A percentile compares a stretch with the other conserved stretches of the same genome.
These are phyloP conservation scores for Lactarius tabidus DNA, from an alignment of 768 basidiomycete species.

Conservation along the genomic window DNA sequence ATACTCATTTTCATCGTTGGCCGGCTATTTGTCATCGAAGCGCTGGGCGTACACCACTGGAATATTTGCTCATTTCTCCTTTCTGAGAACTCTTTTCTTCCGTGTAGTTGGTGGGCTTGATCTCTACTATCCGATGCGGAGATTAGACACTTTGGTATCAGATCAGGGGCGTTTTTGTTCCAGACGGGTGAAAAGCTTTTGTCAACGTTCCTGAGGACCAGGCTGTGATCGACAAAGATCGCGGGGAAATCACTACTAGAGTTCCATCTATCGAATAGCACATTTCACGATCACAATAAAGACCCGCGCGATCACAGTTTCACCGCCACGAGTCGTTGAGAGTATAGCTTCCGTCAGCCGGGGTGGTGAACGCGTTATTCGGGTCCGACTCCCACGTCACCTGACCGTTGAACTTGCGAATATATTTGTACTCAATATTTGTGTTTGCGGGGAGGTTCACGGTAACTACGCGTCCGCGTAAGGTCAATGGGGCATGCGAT, in stretches of 20 bases:
- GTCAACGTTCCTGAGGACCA: background rate
- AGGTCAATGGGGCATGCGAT: conserved; percentile 15
- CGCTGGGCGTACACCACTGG: no score
- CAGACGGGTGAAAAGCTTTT: background rate
- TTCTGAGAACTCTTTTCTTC: no score
- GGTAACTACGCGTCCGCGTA: conserved; percentile 41
- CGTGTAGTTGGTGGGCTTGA: no score
- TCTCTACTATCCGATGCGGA: no score
- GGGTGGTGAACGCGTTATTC: conserved; percentile 51
- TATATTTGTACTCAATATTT: conserved; percentile 66
- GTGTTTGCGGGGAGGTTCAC: conserved; percentile 54
- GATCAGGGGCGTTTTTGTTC: conserved; percentile 1
- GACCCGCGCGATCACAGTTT: no score
- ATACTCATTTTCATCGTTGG: no score
- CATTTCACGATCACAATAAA: background rate
- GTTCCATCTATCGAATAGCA: background rate
- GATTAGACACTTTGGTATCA: background rate
- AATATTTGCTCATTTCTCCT: no score
- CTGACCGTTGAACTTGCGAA: conserved; percentile 50
- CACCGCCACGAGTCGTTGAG: conserved; percentile 34
- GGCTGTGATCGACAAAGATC: background rate
- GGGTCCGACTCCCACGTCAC: conserved; percentile 72
- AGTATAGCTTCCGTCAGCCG: conserved; percentile 33
- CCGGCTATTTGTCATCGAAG: no score
- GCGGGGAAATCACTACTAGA: background rate